These are phyloP conservation scores for Pseudogymnoascus sp. DNA, from an alignment of 2,329 filamentous ascomycete genomes.

Conservation along the genomic window DNA sequence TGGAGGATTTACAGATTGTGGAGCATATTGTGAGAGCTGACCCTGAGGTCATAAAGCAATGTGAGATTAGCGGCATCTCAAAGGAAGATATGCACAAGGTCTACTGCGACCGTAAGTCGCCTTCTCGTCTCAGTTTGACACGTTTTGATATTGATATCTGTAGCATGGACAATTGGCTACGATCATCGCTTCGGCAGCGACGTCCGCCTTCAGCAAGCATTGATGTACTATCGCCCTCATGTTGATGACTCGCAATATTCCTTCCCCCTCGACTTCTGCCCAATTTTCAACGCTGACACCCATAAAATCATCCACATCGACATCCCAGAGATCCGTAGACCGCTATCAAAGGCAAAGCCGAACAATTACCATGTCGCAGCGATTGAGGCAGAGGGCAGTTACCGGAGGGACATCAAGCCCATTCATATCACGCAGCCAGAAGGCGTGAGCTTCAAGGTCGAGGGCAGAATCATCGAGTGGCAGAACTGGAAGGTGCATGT, in stretches of 20 bases:
- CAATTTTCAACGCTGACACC: slow-evolving; percentile 33
- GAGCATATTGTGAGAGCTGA: slow-evolving; percentile 13
- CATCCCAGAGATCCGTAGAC: no score
- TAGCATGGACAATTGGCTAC: slow-evolving; percentile 29
- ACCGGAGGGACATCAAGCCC: slow-evolving; percentile 34
- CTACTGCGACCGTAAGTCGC: slow-evolving; percentile 22
- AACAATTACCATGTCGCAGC: slow-evolving; percentile 17
- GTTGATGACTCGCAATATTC: slow-evolving; percentile 37
- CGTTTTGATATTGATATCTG: no score
- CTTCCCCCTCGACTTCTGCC: slow-evolving; percentile 35
- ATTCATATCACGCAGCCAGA: slow-evolving; percentile 52
- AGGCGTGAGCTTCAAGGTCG: slow-evolving; percentile 48
- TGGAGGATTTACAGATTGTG: no score
- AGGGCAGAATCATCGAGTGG: slow-evolving; percentile 37
- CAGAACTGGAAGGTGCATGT: slow-evolving; percentile 47
- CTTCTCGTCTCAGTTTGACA: no score
- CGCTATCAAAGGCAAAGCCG: slow-evolving; percentile 30
- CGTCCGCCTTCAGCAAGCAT: slow-evolving; percentile 27
- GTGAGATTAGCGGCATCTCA: slow-evolving; percentile 28
- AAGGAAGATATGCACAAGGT: slow-evolving; percentile 26
- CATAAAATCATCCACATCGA: no score
- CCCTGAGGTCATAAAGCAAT: slow-evolving; percentile 27
- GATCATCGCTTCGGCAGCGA: slow-evolving; percentile 30
- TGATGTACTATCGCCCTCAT: slow-evolving; percentile 27
- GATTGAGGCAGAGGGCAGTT: no score